Base-by-base conservation (phyloP, 2,329 filamentous ascomycete genomes). In the Clonostachys sp. region DNA sequence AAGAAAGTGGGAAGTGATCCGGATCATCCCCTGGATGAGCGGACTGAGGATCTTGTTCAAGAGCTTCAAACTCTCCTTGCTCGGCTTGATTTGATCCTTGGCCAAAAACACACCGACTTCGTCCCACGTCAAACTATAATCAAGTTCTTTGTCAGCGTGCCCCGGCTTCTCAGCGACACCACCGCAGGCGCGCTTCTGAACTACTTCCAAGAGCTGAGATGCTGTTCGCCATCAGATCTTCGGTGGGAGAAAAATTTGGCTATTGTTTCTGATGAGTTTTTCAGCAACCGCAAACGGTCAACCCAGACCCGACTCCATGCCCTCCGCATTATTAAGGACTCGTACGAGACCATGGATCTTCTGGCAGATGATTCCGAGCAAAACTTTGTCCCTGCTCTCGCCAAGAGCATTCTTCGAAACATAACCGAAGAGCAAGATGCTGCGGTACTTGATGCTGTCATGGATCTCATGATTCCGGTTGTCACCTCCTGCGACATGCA, bases 171-270 rank as follows among this genome's bases (percentile, higher is more conserved):
- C 9, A 82, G 83, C 6, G 83, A 90, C 57, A 77, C 78, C 5
- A 79, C 81, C 9, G 83, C 79, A 2, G 77, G 76, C 42, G 70
- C 85, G 12, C 77, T 89, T 20, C 74, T 90, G 41, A 77, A 81
- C 41, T 82, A 88, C 59, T 87, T 85, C 53, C 76, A 78, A 47
- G 80, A 87, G 46, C 85, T 86, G 53, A 75, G 84, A 42, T 84
- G 81, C 56, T 87, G 87, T 55, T 86, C 84, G 41, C 87, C 87
- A 3, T 87, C 86, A 0, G 84, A 89, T 55, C 64, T 75, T 42
- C 71, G 80, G 35, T 91, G 86, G 87, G 75, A 86, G 51, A 66
- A 75, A 3, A 86, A 88, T 45, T 71, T 86, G 46, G 67, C 70
- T 14, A 66, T 80, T 24, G 74, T 90, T 2, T 61, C 89, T 14